These are phyloP conservation scores for Pythium dissimile DNA, from an alignment of 352 stramenopile species.

Conservation along the genomic window DNA sequence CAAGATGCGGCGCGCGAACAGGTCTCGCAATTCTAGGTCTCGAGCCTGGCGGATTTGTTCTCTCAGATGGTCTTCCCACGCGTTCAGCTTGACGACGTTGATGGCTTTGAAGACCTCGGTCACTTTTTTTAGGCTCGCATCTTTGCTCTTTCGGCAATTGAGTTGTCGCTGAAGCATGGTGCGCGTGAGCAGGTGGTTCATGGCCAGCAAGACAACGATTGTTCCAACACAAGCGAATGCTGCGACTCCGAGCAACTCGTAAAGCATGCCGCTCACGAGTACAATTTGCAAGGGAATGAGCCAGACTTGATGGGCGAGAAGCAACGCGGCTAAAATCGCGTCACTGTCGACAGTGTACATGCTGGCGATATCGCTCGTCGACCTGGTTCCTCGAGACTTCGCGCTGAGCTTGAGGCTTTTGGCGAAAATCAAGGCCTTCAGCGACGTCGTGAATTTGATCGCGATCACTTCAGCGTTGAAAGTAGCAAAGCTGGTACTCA, in stretches of 20 bases:
- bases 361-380: slow-evolving; percentile 49
- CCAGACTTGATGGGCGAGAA: slow-evolving; percentile 54
- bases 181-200: slow-evolving; percentile 39
- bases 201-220: slow-evolving; percentile 32
- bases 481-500: slow-evolving; percentile 41
- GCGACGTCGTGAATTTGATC: slow-evolving; percentile 38
- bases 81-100: slow-evolving; percentile 91
- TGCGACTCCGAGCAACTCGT: slow-evolving; percentile 29
- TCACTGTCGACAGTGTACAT: slow-evolving; percentile 58
- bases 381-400: slow-evolving; percentile 33
- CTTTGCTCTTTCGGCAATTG: slow-evolving; percentile 21
- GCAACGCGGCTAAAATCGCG: slow-evolving; percentile 29
- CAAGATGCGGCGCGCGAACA: slow-evolving; percentile 28
- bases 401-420: slow-evolving; percentile 45
- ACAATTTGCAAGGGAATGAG: slow-evolving; percentile 43
- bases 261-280: slow-evolving; percentile 39
- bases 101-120: slow-evolving; percentile 68
- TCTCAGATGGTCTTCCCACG: slow-evolving; percentile 82
- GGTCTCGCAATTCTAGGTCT: slow-evolving; percentile 23
- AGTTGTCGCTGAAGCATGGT: slow-evolving; percentile 24
- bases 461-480: slow-evolving; percentile 44
- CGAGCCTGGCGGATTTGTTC: slow-evolving; percentile 41
- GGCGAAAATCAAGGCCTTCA: slow-evolving; percentile 49
- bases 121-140: slow-evolving; percentile 47
- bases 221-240: slow-evolving; percentile 39